Base-by-base conservation (phyloP, 768 basidiomycete genomes). In the Tricholoma sp. region DNA sequence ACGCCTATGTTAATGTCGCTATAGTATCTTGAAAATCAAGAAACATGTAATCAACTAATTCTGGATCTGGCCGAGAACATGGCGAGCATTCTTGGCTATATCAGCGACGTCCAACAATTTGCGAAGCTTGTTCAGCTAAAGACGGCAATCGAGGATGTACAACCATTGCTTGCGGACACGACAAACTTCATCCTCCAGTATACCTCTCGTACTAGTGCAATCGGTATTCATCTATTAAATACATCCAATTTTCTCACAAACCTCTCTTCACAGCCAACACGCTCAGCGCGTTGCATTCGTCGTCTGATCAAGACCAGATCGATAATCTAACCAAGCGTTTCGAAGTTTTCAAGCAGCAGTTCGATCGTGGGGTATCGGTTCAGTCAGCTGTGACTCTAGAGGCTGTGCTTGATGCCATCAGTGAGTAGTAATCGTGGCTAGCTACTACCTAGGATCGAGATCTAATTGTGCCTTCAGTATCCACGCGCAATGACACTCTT, bases 321-420 rank as follows among this genome's bases (percentile, higher is more conserved):
- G 64, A 61, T 19, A 29, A 55, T 3, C 58, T 69, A 8, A 60
- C 56, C n/a, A 57, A 58, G 39, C 52, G 57, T 18, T 24, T 46
- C 9, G 12, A 46, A 1, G 12, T 12, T 50, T n/a, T n/a, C n/a
- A n/a, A n/a, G n/a, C n/a, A n/a, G n/a, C n/a, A n/a, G n/a, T n/a
- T n/a, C n/a, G n/a, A 66, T 54, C 62, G 66, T 3, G 68, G 68
- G 11, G 32, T 67, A 10, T 52, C 54, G 14, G 65, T 67, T 22
- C 66, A 69, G 46, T 54, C 66, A 1, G 58, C 55, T 22, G 56
- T 24, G 11, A 59, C 39, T 6, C 55, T 63, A 18, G 64, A 66
- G 29, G 37, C 22, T 10, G 41, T 66, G 43, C 52, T 63, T 4
- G 32, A 63, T 50, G 29, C 24, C 32, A 54, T 64, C 5, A 37